These are phyloP conservation scores for Chaetomiaceae sp. DNA, from an alignment of 2,329 filamentous ascomycete species.

Conservation along the genomic window DNA sequence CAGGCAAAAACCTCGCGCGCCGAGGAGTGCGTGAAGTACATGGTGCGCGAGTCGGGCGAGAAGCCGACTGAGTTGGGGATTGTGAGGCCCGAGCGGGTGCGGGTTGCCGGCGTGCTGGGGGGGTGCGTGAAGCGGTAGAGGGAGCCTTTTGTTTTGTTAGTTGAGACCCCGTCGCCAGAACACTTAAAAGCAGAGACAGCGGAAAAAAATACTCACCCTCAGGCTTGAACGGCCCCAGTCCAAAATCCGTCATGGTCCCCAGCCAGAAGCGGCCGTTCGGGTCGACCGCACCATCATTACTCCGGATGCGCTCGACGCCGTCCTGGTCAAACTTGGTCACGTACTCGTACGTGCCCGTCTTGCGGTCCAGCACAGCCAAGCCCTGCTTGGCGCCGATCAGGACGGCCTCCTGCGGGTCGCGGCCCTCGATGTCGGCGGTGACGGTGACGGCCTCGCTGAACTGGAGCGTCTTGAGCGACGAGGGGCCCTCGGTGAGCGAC, in stretches of 20 bases:
- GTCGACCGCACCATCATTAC: constrained; percentile 82
- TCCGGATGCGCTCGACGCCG: constrained; percentile 52
- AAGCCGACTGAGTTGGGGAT: constrained; percentile 86
- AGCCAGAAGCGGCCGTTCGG: constrained; percentile 78
- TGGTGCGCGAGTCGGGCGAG: constrained; percentile 65
- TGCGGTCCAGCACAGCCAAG: constrained; percentile 69
- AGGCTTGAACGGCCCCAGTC: constrained; percentile 51
- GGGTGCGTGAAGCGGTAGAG: constrained; percentile 67
- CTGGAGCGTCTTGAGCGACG: constrained; percentile 57
- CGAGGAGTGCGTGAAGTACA: constrained; percentile 81
- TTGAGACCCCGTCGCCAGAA: too few species aligned
- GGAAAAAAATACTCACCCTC: constrained; percentile 43
- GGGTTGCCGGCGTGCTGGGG: constrained; percentile 54
- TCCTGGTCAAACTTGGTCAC: constrained; percentile 42
- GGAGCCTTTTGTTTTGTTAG: constrained; percentile 60
- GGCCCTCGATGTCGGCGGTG: constrained; percentile 73
- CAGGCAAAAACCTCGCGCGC: constrained; percentile 66
- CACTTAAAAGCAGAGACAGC: too few species aligned
- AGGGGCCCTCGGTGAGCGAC: constrained; percentile 57
- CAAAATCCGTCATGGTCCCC: constrained; percentile 77
- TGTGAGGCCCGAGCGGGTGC: constrained; percentile 58
- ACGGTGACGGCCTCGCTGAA: constrained; percentile 55
- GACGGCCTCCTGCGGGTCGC: constrained; percentile 59
- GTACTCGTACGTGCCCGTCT: constrained; percentile 50
- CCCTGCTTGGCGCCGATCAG: constrained; percentile 77